phyloP scores from a whole-genome alignment of 345 rosid genomes.

The Chamaenerion angustifolium region DNA sequence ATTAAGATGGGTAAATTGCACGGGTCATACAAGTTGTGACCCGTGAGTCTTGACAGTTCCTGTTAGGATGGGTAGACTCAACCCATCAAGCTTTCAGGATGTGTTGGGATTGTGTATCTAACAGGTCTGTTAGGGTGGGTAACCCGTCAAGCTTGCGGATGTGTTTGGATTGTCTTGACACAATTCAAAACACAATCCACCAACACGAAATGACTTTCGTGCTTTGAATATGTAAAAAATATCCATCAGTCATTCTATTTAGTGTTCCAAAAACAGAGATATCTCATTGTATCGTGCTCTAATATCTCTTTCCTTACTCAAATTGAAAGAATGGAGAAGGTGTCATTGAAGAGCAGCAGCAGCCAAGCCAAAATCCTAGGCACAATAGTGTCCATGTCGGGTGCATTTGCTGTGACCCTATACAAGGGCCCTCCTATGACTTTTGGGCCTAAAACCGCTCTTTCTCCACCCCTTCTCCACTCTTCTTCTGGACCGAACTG shows the following conservation, averaged over 20 bases:
- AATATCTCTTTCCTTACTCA: background rate
- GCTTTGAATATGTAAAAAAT: too few species aligned
- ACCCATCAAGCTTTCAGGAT: too few species aligned
- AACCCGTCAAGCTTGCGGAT: too few species aligned
- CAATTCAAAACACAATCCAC: too few species aligned
- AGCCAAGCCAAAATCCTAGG: constrained; percentile 76
- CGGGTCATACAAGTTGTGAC: too few species aligned
- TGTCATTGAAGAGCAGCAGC: constrained; percentile 34
- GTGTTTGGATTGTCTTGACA: too few species aligned
- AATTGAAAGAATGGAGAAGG: constrained; percentile 56
- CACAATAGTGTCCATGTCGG: constrained; percentile 56
- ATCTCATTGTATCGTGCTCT: background rate
- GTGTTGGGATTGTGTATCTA: too few species aligned
- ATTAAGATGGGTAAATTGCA: too few species aligned
- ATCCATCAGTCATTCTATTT: background rate
- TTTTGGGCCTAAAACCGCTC: constrained; percentile 18
- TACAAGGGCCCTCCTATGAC: constrained; percentile 58
- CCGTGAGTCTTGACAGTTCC: too few species aligned
- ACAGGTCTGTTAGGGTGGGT: too few species aligned
- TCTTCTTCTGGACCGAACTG: constrained; percentile 38
- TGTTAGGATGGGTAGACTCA: too few species aligned
- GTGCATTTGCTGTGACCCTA: constrained; percentile 68
- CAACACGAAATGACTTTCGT: too few species aligned
- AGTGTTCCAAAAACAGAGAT: background rate
- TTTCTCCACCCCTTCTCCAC: constrained; percentile 14